A percentile compares a stretch with the other conserved stretches of the same genome.
These are phyloP conservation scores for Teunomyces kruisii DNA, from an alignment of 805 yeast genomes.

Conservation along the genomic window DNA sequence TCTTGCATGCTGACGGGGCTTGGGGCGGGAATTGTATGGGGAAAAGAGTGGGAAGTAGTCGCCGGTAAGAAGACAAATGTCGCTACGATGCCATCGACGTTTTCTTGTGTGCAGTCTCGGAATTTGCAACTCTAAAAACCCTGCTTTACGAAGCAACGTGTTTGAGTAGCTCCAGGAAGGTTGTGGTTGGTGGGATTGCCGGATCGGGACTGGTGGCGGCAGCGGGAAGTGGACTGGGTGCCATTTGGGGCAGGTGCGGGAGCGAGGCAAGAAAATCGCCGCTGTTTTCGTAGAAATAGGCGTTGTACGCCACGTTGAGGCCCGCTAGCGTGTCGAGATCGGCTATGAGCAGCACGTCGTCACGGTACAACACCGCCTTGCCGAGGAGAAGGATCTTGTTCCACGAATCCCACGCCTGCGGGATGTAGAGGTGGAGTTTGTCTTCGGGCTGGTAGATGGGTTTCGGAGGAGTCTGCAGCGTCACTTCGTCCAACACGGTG, in stretches of 20 bases:
- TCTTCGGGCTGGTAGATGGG: constrained; percentile 14
- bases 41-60: too few relatives aligned
- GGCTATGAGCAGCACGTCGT: constrained; percentile 10
- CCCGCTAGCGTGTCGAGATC: constrained; percentile 17
- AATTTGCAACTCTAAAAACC: too few relatives aligned
- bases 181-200: too few relatives aligned
- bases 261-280: background rate
- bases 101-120: background rate
- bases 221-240: too few relatives aligned
- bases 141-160: background rate
- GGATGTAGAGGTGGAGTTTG: constrained; percentile 26
- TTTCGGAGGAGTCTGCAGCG: constrained; percentile 6
- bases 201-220: too few relatives aligned
- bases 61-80: too few relatives aligned
- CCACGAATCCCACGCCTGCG: constrained; percentile 53
- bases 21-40: too few relatives aligned
- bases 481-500: background rate
- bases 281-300: constrained; percentile 3
- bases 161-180: background rate
- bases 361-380: constrained; percentile 19
- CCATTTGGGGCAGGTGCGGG: too few relatives aligned
- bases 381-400: constrained; percentile 44
- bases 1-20: background rate
- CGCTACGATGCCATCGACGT: too few relatives aligned
- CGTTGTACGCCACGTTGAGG: constrained; percentile 16